Evolutionary conservation across 2,329 filamentous ascomycete genomes (phyloP).

Genomic region (Aspergillus pseudotamarii): DNA sequence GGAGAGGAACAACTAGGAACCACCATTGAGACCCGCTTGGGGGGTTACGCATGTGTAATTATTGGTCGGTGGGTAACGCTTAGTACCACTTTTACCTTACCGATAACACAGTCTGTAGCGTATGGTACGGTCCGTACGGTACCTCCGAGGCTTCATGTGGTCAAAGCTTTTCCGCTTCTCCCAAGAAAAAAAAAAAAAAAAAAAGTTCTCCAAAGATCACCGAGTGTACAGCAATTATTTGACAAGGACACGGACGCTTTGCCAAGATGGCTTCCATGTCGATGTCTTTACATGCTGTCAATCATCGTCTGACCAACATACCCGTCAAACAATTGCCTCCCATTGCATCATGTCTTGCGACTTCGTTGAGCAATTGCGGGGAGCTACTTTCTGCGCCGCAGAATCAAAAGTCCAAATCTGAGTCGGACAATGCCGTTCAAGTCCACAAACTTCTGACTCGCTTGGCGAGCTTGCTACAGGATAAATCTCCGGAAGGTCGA

Average conservation of each 20-base stretch:
- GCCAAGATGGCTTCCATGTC: conserved; percentile 36
- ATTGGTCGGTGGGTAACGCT: background rate
- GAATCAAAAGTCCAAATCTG: conserved; percentile 62
- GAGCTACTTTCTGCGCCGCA: conserved; percentile 65
- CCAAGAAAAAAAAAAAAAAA: conserved; percentile 9
- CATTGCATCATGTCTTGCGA: conserved; percentile 69
- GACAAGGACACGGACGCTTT: background rate
- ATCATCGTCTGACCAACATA: conserved; percentile 65
- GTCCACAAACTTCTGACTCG: conserved; percentile 82
- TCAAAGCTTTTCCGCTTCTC: conserved; percentile 27
- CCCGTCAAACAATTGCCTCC: conserved; percentile 73
- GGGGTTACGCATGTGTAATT: background rate
- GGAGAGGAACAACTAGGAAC: background rate
- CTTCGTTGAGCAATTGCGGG: conserved; percentile 57
- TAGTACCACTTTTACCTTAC: background rate
- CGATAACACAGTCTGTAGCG: conserved; percentile 17
- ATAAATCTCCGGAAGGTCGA: conserved; percentile 71
- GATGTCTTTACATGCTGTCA: conserved; percentile 46
- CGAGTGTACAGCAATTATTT: background rate
- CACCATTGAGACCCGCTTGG: conserved; percentile 4
- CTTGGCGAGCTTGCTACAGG: conserved; percentile 75
- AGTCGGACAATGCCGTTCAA: conserved; percentile 68
- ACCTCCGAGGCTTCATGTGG: conserved; percentile 33
- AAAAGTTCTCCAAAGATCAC: background rate
- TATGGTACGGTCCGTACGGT: conserved; percentile 27